Conservation (phyloP, 331 rosid species). For the Pyrus hybrid region DNA sequence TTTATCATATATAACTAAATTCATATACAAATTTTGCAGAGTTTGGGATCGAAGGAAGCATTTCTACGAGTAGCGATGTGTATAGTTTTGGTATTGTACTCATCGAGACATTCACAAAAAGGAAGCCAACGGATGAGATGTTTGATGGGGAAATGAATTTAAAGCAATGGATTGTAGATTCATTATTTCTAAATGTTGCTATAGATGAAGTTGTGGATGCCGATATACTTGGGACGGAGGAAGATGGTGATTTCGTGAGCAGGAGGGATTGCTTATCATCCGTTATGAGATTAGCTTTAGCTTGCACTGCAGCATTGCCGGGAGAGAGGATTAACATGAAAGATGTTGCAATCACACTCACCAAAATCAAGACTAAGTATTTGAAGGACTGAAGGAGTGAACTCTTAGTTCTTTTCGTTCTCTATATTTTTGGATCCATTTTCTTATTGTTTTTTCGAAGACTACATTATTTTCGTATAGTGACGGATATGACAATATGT, state of each 20-base stretch:
- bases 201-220: background rate
- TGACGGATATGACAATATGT: background rate
- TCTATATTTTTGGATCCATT: too few species aligned
- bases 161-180: background rate
- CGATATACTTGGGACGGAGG: background rate
- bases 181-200: background rate
- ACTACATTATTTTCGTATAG: background rate
- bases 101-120: background rate
- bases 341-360: background rate
- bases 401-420: too few species aligned
- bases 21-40: background rate
- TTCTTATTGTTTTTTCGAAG: too few species aligned
- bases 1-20: background rate
- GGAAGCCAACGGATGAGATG: background rate
- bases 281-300: background rate
- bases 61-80: background rate
- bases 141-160: background rate
- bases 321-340: background rate
- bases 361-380: background rate
- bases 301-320: background rate
- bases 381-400: background rate
- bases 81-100: background rate
- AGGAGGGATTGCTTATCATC: background rate
- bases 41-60: background rate
- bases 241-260: background rate